Percentiles rank a stretch among this genome's conserved stretches.
Conservation (phyloP, 176 grass and related monocot genomes). For the Coix lacrymajobi region DNA sequence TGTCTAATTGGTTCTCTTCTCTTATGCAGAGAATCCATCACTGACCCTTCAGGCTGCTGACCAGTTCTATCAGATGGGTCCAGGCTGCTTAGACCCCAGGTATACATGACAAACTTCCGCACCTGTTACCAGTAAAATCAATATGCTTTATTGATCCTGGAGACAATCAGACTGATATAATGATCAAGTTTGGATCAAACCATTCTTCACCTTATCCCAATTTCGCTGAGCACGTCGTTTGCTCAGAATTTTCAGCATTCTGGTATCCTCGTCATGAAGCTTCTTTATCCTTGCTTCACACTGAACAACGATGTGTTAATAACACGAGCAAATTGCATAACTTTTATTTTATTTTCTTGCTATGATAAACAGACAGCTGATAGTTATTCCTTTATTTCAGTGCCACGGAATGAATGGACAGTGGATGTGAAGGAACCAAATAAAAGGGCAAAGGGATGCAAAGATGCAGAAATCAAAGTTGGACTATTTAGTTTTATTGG, state of each 20-base stretch:
- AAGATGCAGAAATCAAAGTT: background rate
- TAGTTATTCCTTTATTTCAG: background rate
- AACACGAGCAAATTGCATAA: background rate
- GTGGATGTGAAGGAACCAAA: background rate
- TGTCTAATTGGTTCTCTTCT: slow-evolving; percentile 37
- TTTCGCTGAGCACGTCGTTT: slow-evolving; percentile 56
- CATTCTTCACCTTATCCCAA: slow-evolving; percentile 84
- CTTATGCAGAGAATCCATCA: slow-evolving; percentile 57
- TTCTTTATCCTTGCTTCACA: slow-evolving; percentile 79
- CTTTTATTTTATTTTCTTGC: background rate
- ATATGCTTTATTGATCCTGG: background rate
- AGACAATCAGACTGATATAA: slow-evolving; percentile 1
- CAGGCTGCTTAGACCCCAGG: slow-evolving; percentile 74
- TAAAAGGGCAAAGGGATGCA: background rate
- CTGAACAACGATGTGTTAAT: slow-evolving; percentile 31
- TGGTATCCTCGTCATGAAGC: slow-evolving; percentile 59
- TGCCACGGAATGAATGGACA: background rate
- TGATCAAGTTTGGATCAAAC: slow-evolving; percentile 1
- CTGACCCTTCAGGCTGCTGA: slow-evolving; percentile 41
- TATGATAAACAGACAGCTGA: background rate
- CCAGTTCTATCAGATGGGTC: slow-evolving; percentile 54
- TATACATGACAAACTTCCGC: slow-evolving; percentile 97
- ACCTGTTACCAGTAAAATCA: slow-evolving; percentile 36
- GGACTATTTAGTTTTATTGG: background rate
- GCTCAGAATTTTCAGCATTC: slow-evolving; percentile 68